Conservation (phyloP, 2,329 filamentous ascomycete genomes). For the Ascochyta pisi region DNA sequence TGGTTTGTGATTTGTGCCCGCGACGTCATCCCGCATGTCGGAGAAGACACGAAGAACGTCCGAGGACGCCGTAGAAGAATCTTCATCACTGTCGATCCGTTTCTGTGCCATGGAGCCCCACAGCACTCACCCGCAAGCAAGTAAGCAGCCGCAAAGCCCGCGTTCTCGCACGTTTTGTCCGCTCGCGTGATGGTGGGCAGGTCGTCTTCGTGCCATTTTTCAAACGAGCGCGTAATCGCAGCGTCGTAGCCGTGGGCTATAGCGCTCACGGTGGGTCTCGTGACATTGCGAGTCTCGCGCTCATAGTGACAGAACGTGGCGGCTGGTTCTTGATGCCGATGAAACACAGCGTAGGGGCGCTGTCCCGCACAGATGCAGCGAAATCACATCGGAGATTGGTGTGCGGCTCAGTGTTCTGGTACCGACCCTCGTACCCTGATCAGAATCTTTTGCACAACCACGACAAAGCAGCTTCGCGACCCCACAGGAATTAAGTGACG, state of each 20-base stretch:
- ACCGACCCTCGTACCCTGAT: background rate
- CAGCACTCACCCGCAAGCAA: conserved; percentile 2
- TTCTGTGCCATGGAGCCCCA: conserved; percentile 1
- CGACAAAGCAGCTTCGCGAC: background rate
- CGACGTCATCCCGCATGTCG: conserved; percentile 14
- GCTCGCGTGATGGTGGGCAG: background rate
- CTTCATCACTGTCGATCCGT: background rate
- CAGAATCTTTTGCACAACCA: background rate
- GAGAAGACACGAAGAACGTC: conserved; percentile 12
- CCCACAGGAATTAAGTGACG: conserved; percentile 2
- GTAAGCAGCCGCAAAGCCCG: background rate
- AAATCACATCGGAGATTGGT: background rate
- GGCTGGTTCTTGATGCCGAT: background rate
- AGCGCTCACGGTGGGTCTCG: background rate
- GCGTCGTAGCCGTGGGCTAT: background rate
- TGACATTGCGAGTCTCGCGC: background rate
- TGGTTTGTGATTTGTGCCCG: background rate
- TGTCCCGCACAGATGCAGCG: background rate
- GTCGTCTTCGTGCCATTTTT: background rate
- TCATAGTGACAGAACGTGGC: background rate
- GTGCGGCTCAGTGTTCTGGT: background rate
- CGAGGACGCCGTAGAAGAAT: conserved; percentile 1
- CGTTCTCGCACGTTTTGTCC: background rate
- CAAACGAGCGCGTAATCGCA: conserved; percentile 3
- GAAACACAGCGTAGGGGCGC: background rate